Evolutionary conservation across 805 yeast species (phyloP).

Genomic region (Candida boleticola): DNA sequence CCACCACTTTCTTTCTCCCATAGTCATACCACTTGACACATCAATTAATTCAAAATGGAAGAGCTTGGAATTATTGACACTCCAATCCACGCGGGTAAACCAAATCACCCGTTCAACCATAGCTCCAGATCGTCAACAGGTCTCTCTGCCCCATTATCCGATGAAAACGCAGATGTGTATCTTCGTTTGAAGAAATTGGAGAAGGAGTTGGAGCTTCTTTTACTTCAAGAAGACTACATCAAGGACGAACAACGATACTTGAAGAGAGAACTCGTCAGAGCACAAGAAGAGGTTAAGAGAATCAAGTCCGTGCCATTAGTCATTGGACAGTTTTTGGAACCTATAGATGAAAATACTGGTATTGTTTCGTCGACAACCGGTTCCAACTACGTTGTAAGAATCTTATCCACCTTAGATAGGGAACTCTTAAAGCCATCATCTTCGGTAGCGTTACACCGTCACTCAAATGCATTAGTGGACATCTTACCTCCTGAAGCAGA

Average conservation of each 20-base stretch:
- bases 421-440: constrained; percentile 93
- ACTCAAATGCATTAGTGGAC: constrained; percentile 95
- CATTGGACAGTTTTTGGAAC: constrained; percentile 96
- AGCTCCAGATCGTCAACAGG: constrained; percentile 1
- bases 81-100: constrained; percentile 10
- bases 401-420: constrained; percentile 89
- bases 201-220: constrained; percentile 80
- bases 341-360: constrained; percentile 94
- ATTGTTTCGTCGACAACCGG: constrained; percentile 98
- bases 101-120: constrained; percentile 3
- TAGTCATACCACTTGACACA: too few species aligned
- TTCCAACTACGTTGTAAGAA: constrained; percentile 93
- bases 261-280: constrained; percentile 89
- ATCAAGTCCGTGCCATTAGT: constrained; percentile 97
- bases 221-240: constrained; percentile 92
- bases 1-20: too few species aligned
- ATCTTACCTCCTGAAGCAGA: constrained; percentile 99
- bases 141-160: constrained; percentile 12
- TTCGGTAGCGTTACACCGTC: constrained; percentile 96
- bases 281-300: constrained; percentile 97
- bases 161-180: constrained; percentile 64
- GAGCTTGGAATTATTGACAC: constrained; percentile 33
- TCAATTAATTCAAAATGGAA: too few species aligned
- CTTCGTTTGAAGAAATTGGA: constrained; percentile 82
- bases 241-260: constrained; percentile 97